Evolutionary conservation across 306 rosid species (phyloP).

Genomic region (Trifolium pratense): DNA sequence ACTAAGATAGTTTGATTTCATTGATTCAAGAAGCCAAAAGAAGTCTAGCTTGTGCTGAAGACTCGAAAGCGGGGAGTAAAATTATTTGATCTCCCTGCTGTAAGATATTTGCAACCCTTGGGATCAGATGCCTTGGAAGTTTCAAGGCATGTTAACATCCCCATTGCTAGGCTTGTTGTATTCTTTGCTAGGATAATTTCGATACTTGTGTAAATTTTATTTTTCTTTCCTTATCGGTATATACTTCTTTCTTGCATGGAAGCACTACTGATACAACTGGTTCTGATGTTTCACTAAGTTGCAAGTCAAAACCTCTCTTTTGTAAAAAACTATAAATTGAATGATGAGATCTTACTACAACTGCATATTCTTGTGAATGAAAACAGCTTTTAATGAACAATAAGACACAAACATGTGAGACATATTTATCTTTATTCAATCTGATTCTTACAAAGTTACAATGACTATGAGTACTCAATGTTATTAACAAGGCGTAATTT

Average conservation of each 20-base stretch:
- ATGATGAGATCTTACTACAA: neutral
- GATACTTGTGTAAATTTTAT: conserved; percentile 30
- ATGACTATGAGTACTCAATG: conserved; percentile 9
- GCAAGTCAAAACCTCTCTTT: conserved; percentile 12
- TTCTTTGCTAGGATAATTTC: conserved; percentile 39
- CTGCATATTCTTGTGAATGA: neutral
- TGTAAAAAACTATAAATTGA: neutral
- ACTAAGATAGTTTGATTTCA: conserved; percentile 6
- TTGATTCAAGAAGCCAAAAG: neutral
- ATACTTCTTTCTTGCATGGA: conserved; percentile 32
- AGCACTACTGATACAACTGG: conserved; percentile 14
- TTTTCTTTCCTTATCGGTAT: conserved; percentile 34
- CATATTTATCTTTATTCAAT: conserved; percentile 16
- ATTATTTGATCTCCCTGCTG: conserved; percentile 18
- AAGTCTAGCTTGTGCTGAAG: no score
- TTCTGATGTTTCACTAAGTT: conserved; percentile 36
- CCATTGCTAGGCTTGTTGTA: conserved; percentile 33
- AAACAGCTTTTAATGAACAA: conserved; percentile 26
- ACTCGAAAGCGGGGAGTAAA: neutral
- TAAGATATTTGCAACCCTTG: conserved; percentile 18
- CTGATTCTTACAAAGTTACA: conserved; percentile 15
- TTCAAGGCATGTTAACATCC: conserved; percentile 34
- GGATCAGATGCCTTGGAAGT: conserved; percentile 16
- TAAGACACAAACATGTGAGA: conserved; percentile 9
- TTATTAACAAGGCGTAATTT: conserved; percentile 9